phyloP scores from a whole-genome alignment of 257 asterid genomes.

The Jacaranda mimosifolia region DNA sequence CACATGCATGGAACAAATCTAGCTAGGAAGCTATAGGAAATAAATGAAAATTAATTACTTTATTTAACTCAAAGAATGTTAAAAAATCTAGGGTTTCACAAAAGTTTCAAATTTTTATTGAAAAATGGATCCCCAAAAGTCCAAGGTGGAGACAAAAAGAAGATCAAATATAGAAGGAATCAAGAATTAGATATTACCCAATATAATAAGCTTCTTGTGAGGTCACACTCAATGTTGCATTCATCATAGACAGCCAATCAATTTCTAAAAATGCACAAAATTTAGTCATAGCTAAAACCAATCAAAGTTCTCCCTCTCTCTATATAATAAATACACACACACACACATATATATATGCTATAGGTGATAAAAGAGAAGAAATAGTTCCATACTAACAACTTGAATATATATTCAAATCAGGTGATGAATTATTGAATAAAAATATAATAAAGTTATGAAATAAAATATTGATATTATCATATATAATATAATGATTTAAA shows the following conservation, averaged over 20 bases:
- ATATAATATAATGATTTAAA: too few relatives aligned
- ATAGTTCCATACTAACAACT: too few relatives aligned
- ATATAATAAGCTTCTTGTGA: constrained; percentile 40
- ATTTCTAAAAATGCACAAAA: constrained; percentile 41
- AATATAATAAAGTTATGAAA: too few relatives aligned
- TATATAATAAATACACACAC: too few relatives aligned
- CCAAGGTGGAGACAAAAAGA: constrained; percentile 38
- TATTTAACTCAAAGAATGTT: background rate
- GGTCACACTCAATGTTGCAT: constrained; percentile 62
- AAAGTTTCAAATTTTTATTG: background rate
- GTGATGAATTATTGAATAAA: too few relatives aligned
- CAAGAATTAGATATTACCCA: constrained; percentile 37
- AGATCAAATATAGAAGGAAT: constrained; percentile 32
- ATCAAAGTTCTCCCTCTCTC: constrained; percentile 31
- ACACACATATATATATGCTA: background rate
- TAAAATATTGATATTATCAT: too few relatives aligned
- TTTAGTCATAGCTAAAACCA: constrained; percentile 29
- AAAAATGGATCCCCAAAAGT: background rate
- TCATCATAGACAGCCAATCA: constrained; percentile 70
- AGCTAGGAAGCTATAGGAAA: background rate
- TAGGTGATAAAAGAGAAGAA: too few relatives aligned
- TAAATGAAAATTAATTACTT: background rate
- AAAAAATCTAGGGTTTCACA: constrained; percentile 35
- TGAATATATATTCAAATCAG: too few relatives aligned
- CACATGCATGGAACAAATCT: background rate